Conservation (phyloP, 306 rosid genomes). For the Erythrophleum fordii region DNA sequence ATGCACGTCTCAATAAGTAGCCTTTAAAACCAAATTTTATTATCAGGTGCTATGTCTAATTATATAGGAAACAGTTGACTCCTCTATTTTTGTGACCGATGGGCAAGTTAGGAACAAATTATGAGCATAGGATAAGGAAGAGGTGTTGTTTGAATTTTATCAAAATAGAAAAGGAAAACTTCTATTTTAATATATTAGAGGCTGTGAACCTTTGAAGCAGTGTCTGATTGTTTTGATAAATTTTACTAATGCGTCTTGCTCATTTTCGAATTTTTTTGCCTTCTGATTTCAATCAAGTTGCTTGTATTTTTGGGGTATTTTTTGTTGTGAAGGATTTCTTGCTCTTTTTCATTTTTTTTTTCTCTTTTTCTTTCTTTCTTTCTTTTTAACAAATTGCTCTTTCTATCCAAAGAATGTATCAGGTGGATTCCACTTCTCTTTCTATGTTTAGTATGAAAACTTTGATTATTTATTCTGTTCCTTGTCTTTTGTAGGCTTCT, state of each 20-base stretch:
- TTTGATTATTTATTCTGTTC: constrained; percentile 35
- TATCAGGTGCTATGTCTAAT: constrained; percentile 24
- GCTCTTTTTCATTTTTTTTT: neutral
- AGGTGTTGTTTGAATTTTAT: neutral
- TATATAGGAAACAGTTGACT: constrained; percentile 23
- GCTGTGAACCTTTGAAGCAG: neutral
- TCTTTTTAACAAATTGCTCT: neutral
- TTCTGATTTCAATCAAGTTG: neutral
- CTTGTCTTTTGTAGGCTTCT: constrained; percentile 57
- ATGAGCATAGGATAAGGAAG: neutral
- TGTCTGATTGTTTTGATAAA: neutral
- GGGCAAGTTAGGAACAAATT: neutral
- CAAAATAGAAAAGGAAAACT: neutral
- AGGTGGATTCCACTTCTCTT: constrained; percentile 14
- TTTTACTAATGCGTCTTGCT: neutral
- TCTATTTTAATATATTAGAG: neutral
- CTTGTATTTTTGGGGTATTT: neutral
- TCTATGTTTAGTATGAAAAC: constrained; percentile 17
- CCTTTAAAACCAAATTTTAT: constrained; percentile 20
- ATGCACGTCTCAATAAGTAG: constrained; percentile 19
- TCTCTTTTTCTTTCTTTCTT: neutral
- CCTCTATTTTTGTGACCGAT: constrained; percentile 8
- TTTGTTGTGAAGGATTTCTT: neutral
- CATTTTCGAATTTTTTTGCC: neutral
- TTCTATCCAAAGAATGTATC: neutral